Base-by-base conservation (phyloP, 495 filamentous ascomycete species). In the Aspergillus sparsus region DNA sequence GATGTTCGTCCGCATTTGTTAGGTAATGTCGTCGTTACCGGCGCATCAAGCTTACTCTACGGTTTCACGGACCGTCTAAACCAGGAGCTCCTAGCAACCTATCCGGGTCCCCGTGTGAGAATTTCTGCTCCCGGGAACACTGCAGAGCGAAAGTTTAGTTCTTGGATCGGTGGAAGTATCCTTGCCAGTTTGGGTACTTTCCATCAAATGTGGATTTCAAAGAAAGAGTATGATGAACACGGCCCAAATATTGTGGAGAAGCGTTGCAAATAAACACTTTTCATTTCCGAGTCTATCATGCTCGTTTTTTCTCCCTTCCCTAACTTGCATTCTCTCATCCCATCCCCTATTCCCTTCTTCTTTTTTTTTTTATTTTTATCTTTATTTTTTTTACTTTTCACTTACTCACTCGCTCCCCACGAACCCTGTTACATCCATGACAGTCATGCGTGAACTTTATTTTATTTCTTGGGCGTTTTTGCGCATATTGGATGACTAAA, bases 141-240 rank as follows among this genome's bases (percentile, higher is more conserved):
- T 0, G 85, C 86, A 11, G 94, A 99, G 83, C 77, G 94, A 52
- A 85, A 89, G 57, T 98, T 93, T 73, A 92, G 89, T 11, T 87
- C 88, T 33, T 99, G 95, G 95, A 89, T 99, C 62, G 94, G 94
- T 27, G 94, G 94, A 12, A 97, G 92, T 77, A 97, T 99, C 64
- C 77, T 98, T 66, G 93, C 89, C 3, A 97, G 92, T 76, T 73
- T 99, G 78, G 95, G 95, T 8, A 96, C 91, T n/a, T 99, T 99
- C 74, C 94, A 99, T 78, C 93, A 97, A 74, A 90, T 98, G 89
- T 99, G 94, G 94, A 92, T 99, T 62, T 91, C 87, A 18, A 83
- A 82, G 76, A 85, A 86, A 65, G 82, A 84, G 58, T 84, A 83
- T 58, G 84, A 86, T 6, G 82, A 86, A 60, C 78, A 84, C 64